Base-by-base conservation (phyloP, 176 grass and related monocot genomes). In the Avena atlantica region DNA sequence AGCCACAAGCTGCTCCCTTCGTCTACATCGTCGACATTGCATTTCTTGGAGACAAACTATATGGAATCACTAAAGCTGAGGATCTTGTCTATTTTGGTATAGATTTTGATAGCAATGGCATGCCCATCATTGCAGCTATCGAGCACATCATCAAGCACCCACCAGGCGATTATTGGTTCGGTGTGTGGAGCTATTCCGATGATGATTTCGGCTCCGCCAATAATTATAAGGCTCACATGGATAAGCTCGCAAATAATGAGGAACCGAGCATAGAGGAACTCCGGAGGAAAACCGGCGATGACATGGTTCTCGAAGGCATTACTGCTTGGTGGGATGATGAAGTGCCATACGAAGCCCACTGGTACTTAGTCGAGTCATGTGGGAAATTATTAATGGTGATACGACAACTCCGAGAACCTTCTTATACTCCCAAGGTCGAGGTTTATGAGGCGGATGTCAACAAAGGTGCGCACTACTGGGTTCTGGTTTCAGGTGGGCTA, bases 41-140 rank as follows among this genome's bases (percentile, higher is more conserved):
- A 31, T 66, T 66, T 31, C 12, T 66, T 31, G 63, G 12, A 31
- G 63, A 66, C 63, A 66, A 29, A 66, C 12, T 66, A 66, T 66
- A 66, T 66, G 63, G 63, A 66, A 66, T 66, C 63, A 66, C 63
- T 15, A 13, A 66, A 66, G 63, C 63, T 5, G 63, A 66, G 63
- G 63, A 66, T 66, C 63, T 66, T 66, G 63, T 31, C 24, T 66
- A 12, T 66, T 5, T 66, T 31, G 63, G 12, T 31, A 31, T 66
- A 29, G 24, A 66, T 15, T 66, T 66, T 1, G 62, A 65, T 12
- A 66, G 12, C 24, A 66, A 66, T 29, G 63, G 25, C 24, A 31
- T 31, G 7, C 63, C 63, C 25, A 14, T 4, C 63, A 29, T 66
- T 15, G 15, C 63, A 31, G 0, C 63, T 14, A 66, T 66, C 12